phyloP scores from a whole-genome alignment of 352 stramenopile species.

The Globisporangium echinulatum region DNA sequence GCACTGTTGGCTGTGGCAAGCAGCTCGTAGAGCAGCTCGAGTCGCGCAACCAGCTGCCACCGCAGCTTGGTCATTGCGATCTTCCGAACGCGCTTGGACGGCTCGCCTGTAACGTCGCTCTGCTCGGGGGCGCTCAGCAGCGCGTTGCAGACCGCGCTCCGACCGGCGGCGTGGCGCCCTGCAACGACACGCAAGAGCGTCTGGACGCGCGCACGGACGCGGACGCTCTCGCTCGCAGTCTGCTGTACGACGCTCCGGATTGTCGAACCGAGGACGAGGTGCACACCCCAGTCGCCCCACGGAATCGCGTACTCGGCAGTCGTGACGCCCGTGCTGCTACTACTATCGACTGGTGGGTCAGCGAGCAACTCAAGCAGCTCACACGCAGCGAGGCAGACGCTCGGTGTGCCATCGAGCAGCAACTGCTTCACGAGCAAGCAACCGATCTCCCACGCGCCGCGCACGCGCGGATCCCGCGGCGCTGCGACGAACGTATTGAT shows the following conservation, averaged over 20 bases:
- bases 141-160: constrained; percentile 64
- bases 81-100: constrained; percentile 29
- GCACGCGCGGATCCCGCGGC: constrained; percentile 28
- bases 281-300: constrained; percentile 75
- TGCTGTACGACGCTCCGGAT: constrained; percentile 72
- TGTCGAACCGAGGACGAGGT: constrained; percentile 68
- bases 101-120: constrained; percentile 26
- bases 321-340: neutral
- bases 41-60: constrained; percentile 54
- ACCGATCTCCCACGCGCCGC: constrained; percentile 64
- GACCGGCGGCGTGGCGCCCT: constrained; percentile 36
- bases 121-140: constrained; percentile 68
- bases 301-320: constrained; percentile 45
- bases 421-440: constrained; percentile 68
- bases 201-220: constrained; percentile 47
- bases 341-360: constrained; percentile 23
- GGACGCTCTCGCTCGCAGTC: constrained; percentile 52
- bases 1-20: constrained; percentile 12
- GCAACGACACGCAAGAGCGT: constrained; percentile 39
- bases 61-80: constrained; percentile 42
- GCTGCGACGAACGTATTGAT: constrained; percentile 32
- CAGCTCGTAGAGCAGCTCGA: constrained; percentile 62
- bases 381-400: constrained; percentile 46
- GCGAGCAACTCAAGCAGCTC: constrained; percentile 52
- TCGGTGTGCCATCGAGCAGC: constrained; percentile 36